Evolutionary conservation across 1,284 basidiomycete genomes (phyloP).

Genomic region (Rhodofomes roseus): DNA sequence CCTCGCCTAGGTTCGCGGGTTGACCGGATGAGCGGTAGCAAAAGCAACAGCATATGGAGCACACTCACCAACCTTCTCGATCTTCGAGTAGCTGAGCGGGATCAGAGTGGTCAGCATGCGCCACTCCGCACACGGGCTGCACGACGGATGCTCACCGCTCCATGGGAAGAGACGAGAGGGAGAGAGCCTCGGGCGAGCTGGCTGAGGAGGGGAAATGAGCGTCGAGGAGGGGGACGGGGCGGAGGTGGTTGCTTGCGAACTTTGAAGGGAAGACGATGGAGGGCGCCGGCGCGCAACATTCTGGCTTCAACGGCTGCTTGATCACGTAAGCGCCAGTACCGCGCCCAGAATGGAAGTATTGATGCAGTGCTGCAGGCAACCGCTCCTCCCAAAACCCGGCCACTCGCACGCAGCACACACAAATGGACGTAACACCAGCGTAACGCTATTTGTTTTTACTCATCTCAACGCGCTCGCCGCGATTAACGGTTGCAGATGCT

Average conservation of each 20-base stretch:
- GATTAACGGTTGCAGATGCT: neutral
- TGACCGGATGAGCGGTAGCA: neutral
- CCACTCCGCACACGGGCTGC: slow-evolving; percentile 5
- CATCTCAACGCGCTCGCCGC: neutral
- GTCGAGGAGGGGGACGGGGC: neutral
- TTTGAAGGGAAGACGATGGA: slow-evolving; percentile 3
- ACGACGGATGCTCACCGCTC: slow-evolving; percentile 45
- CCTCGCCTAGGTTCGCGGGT: slow-evolving; percentile 24
- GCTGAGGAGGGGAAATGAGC: neutral
- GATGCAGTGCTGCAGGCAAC: slow-evolving; percentile 26
- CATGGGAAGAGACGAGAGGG: slow-evolving; percentile 14
- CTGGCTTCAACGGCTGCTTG: slow-evolving; percentile 10
- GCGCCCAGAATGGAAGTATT: slow-evolving; percentile 16
- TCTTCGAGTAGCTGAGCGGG: slow-evolving; percentile 32
- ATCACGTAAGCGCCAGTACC: slow-evolving; percentile 17
- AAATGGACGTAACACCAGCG: neutral
- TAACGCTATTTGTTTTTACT: neutral
- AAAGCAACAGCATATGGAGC: neutral
- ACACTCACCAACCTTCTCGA: slow-evolving; percentile 37
- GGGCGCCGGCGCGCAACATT: slow-evolving; percentile 6
- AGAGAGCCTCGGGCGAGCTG: neutral
- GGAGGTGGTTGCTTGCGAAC: neutral
- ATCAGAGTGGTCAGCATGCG: slow-evolving; percentile 11
- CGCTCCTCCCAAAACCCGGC: slow-evolving; percentile 1
- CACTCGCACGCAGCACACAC: neutral